phyloP scores from a whole-genome alignment of 441 rosid species.

The Monsonia emarginata region DNA sequence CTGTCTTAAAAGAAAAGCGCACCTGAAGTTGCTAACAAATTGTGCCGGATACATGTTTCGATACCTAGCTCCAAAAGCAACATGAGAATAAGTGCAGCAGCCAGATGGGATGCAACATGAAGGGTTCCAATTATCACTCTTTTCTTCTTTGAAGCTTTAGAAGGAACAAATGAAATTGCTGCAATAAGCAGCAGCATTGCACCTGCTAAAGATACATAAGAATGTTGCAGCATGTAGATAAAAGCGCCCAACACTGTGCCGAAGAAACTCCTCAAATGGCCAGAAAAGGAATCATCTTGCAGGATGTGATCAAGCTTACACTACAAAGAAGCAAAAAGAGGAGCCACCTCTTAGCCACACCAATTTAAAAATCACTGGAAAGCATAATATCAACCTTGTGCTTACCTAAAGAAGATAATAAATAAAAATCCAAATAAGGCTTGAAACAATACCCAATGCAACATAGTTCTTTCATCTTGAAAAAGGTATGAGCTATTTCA shows the following conservation, averaged over 20 bases:
- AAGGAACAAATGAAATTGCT: constrained; percentile 71
- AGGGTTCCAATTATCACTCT: constrained; percentile 64
- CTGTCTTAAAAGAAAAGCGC: constrained; percentile 13
- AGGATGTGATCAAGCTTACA: constrained; percentile 80
- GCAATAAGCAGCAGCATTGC: constrained; percentile 50
- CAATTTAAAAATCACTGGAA: neutral
- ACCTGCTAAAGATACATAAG: constrained; percentile 73
- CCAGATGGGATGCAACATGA: constrained; percentile 79
- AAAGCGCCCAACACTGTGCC: constrained; percentile 65
- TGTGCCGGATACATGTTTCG: constrained; percentile 81
- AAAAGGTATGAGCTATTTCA: constrained; percentile 10
- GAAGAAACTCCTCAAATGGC: constrained; percentile 73
- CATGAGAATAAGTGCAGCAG: constrained; percentile 85
- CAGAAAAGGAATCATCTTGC: constrained; percentile 86
- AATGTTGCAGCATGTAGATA: constrained; percentile 52
- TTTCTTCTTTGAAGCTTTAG: constrained; percentile 76
- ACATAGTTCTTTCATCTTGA: neutral
- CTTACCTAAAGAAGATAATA: neutral
- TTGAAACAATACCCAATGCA: neutral
- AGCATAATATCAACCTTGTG: neutral
- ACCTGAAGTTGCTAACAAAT: constrained; percentile 89
- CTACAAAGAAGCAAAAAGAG: constrained; percentile 30
- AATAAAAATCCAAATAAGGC: neutral
- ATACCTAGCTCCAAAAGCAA: constrained; percentile 83
- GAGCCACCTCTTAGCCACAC: neutral